Conservation (phyloP, 225 moss, liverwort and hornwort species). For the Anthoceros angustus region DNA sequence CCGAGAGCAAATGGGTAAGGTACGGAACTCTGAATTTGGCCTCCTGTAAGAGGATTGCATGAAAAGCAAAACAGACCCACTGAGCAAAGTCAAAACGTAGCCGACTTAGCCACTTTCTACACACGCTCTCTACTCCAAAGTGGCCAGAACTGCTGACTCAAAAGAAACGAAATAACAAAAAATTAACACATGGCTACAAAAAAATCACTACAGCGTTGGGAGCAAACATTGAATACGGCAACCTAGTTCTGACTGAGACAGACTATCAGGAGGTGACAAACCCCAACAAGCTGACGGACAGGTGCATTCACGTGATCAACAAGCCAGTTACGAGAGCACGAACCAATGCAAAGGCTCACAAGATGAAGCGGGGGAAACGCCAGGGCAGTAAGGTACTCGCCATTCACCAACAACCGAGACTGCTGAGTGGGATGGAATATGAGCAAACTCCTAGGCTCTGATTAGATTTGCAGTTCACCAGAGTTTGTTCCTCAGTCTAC, state of each 20-base stretch:
- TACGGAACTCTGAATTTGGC: constrained; percentile 25
- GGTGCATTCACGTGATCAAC: background rate
- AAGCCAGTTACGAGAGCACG: constrained; percentile 1
- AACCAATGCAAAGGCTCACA: constrained; percentile 8
- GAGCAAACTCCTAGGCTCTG: constrained; percentile 24
- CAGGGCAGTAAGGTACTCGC: constrained; percentile 28
- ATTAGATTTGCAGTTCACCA: constrained; percentile 19
- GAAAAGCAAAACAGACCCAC: constrained; percentile 23
- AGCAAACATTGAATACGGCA: too few relatives aligned
- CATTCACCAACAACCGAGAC: constrained; percentile 23
- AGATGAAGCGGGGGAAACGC: constrained; percentile 13
- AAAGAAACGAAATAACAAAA: too few relatives aligned
- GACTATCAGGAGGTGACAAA: too few relatives aligned
- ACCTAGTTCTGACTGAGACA: too few relatives aligned
- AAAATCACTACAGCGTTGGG: too few relatives aligned
- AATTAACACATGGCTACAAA: too few relatives aligned
- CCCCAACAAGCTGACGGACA: too few relatives aligned
- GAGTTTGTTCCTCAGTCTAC: constrained; percentile 14
- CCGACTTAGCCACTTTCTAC: background rate
- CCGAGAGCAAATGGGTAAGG: constrained; percentile 21
- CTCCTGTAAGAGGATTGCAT: constrained; percentile 45
- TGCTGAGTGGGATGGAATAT: constrained; percentile 15
- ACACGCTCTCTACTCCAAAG: background rate
- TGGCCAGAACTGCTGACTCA: too few relatives aligned
- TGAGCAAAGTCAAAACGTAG: constrained; percentile 10